These are phyloP conservation scores for Pythium coloratum DNA, from an alignment of 352 stramenopile species.

Conservation along the genomic window DNA sequence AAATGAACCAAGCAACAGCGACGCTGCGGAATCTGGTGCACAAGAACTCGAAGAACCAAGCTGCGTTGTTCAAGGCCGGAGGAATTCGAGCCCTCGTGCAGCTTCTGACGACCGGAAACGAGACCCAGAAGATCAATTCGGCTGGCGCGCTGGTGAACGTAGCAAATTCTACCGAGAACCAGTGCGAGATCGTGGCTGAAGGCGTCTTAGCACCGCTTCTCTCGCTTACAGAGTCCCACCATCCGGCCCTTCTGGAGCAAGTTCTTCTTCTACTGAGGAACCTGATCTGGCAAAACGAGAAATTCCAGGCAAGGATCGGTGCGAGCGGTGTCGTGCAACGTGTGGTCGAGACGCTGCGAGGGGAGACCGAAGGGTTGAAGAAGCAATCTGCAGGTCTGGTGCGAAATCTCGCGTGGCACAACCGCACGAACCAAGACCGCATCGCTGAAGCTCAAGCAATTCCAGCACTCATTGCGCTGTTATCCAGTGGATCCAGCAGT, in stretches of 20 bases:
- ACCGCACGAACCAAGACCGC: conserved; percentile 15
- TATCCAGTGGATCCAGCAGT: conserved; percentile 4
- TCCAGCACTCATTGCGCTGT: conserved; percentile 4
- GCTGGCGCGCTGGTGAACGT: conserved; percentile 15
- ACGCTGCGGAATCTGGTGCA: conserved; percentile 23
- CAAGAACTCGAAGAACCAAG: conserved; percentile 10
- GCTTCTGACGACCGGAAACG: conserved; percentile 12
- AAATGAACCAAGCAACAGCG: conserved; percentile 15
- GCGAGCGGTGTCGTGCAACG: conserved; percentile 21
- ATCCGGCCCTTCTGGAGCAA: conserved; percentile 9
- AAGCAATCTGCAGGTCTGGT: conserved; percentile 22
- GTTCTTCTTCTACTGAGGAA: conserved; percentile 16
- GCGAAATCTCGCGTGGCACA: conserved; percentile 24
- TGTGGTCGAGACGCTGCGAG: conserved; percentile 8
- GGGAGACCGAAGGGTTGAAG: conserved; percentile 16
- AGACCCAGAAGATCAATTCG: conserved; percentile 18
- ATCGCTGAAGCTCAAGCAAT: conserved; percentile 15
- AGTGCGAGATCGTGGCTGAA: conserved; percentile 23
- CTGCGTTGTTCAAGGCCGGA: background rate
- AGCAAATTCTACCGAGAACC: conserved; percentile 3
- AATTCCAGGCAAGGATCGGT: conserved; percentile 16
- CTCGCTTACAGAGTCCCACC: conserved; percentile 10
- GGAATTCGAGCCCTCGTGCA: conserved; percentile 17
- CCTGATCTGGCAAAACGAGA: conserved; percentile 19
- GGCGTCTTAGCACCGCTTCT: conserved; percentile 14